phyloP scores from a whole-genome alignment of 345 rosid genomes.

The Dipteronia dyeriana region DNA sequence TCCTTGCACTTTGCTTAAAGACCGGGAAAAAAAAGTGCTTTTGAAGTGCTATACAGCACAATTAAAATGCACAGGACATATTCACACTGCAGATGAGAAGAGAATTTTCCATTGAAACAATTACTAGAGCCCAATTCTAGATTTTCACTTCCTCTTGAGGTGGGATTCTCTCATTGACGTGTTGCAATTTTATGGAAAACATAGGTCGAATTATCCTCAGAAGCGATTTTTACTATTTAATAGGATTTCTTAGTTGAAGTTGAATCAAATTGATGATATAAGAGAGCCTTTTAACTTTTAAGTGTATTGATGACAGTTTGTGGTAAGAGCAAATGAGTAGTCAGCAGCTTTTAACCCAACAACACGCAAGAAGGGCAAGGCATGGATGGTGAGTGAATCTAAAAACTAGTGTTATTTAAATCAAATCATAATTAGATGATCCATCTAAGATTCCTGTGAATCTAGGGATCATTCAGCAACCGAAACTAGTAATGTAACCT shows the following conservation, averaged over 20 bases:
- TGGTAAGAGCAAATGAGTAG: too few relatives aligned
- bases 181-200: too few relatives aligned
- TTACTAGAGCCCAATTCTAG: too few relatives aligned
- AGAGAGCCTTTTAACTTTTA: too few relatives aligned
- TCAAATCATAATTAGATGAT: neutral
- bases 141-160: neutral
- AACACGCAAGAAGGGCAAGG: neutral
- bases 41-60: neutral
- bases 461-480: neutral
- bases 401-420: neutral
- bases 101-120: neutral
- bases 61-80: neutral
- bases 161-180: too few relatives aligned
- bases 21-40: neutral
- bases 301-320: too few relatives aligned
- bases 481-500: neutral
- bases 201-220: too few relatives aligned
- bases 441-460: slow-evolving; percentile 4
- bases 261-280: too few relatives aligned
- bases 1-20: neutral
- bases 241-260: too few relatives aligned
- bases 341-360: neutral
- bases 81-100: neutral
- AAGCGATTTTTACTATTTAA: too few relatives aligned
- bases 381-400: neutral